These are phyloP conservation scores for Oryza australiensis DNA, from an alignment of 176 grass and related monocot species.

Conservation along the genomic window DNA sequence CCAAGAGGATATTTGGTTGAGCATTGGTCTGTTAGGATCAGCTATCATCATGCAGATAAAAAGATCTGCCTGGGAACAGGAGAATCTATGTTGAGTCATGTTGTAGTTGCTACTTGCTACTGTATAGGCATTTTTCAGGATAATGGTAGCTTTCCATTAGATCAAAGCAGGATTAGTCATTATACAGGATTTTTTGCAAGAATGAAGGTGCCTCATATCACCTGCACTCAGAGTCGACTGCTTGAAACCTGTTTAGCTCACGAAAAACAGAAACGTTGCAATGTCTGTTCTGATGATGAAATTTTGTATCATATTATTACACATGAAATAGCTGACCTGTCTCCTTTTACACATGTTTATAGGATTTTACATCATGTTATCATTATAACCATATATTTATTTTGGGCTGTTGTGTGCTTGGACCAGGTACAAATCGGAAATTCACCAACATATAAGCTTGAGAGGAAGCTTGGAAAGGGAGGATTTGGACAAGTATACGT, in stretches of 20 bases:
- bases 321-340: neutral
- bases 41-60: neutral
- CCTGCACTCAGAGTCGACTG: neutral
- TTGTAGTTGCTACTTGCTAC: neutral
- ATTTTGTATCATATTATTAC: conserved; percentile 13
- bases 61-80: neutral
- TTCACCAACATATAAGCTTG: conserved; percentile 82
- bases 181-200: neutral
- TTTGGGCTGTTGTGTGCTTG: neutral
- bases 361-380: conserved; percentile 15
- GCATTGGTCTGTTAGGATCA: neutral
- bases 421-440: conserved; percentile 80
- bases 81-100: neutral
- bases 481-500: conserved; percentile 98
- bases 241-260: neutral
- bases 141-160: neutral
- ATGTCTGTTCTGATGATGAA: neutral
- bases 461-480: conserved; percentile 95
- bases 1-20: neutral
- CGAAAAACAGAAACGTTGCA: neutral
- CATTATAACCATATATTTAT: conserved; percentile 11
- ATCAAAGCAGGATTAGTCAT: neutral
- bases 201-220: neutral
- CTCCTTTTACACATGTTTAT: neutral
- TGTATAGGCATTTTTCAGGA: neutral